Base-by-base conservation (phyloP, 257 asterid species). In the Oldenlandia corymbosa region DNA sequence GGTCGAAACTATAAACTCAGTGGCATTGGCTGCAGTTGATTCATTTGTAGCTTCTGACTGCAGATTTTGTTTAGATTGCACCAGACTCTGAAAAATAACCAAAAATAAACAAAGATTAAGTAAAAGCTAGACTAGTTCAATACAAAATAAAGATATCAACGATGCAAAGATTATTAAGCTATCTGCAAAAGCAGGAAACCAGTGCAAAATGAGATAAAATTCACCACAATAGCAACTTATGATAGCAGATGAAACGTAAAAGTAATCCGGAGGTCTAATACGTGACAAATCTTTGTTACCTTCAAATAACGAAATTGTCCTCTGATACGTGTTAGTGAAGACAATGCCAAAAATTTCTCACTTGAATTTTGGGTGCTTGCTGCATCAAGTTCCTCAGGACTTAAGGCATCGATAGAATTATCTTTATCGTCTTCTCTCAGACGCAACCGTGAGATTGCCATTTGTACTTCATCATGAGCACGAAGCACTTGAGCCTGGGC, bases 291-390 rank as follows among this genome's bases (percentile, higher is more conserved):
- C 53, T 4, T 65, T 57, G 37, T 63, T 80, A 90, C 99, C 96
- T 87, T 85, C 81, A 93, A 87, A 80, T 87, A 93, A 64, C 99
- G 97, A 64, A 93, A 95, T 75, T 93, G 97, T 66, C 97, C 97
- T 77, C 79, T 89, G 73, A 83, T 74, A 46, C 92, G 95, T 9
- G 90, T 79, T 74, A 93, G 68, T 64, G 84, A 80, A 77, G 87
- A 84, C 76, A 69, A 54, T 17, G 88, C 95, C 32, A 93, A 66
- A 76, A 93, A 87, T 75, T 93, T 93, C 63, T 93, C 97, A 54
- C 95, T 79, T 49, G 97, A 89, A 78, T 84, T 85, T 79, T 87
- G 88, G 66, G 80, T 85, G 73, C 81, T 85, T 73, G 97, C 95
- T 36, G 46, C 75, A 78, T 87, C 99, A 45, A 93, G 74, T 76